Evolutionary conservation across 2,329 filamentous ascomycete genomes (phyloP), one percentile per base, ranked within the genome.

Genomic region (Orbilia javanica): DNA sequence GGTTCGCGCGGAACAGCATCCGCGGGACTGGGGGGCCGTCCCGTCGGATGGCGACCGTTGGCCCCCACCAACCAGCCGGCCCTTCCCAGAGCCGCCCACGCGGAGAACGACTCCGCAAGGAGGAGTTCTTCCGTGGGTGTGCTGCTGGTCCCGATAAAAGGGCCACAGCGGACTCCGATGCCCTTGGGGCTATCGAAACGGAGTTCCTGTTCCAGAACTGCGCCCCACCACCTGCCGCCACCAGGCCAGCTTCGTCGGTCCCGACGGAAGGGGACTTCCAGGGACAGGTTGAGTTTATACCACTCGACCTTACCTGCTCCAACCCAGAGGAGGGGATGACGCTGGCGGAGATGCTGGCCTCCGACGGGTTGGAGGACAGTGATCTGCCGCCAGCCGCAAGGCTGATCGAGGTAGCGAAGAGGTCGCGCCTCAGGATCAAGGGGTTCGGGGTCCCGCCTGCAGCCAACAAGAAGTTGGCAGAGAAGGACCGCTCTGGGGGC

Each of bases 311-410:
- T 4, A 44, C 57, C 10, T 55, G 57, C 15, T 50, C 50, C 3
- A 60, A 66, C 29, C 39, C 50, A 0, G 60, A 48, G 6, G 18
- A 46, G 13, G 60, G 69, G 0, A 27, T 73, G 3, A 73, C 60
- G 6, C 4, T 73, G 10, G 36, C 60, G 1, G 69, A 73, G 25
- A 57, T 66, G 48, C 50, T 73, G 1, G 57, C 57, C 4, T 25
- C 34, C 22, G 55, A 42, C 4, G 55, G 31, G 2, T 39, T 27
- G 10, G 44, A 73, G 29, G 50, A n/a, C 13, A 46, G 46, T n/a
- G 20, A 25, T 7, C 7, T 65, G 18, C 39, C 62, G 1, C 34
- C 22, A 34, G 60, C 29, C 11, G 48, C 48, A n/a, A 39, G 10
- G 44, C 42, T 65, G 0, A 15, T 50, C 1, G 29, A 48, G 10